A percentile compares a stretch with the other conserved stretches of the same genome.
Evolutionary conservation across 306 rosid genomes (phyloP).

Genomic region (Begonia masoniana): DNA sequence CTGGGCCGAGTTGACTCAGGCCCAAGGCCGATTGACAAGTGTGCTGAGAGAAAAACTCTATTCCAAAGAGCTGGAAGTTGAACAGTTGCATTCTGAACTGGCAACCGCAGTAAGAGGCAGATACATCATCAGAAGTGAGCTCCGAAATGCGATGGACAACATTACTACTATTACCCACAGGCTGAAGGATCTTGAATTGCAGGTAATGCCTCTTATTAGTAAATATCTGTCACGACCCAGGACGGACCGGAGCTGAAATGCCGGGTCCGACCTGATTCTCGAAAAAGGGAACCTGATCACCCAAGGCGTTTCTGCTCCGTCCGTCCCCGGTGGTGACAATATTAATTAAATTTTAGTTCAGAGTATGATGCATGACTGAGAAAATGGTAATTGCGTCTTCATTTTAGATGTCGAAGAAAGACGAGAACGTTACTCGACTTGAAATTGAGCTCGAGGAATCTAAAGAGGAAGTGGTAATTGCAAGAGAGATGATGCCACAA

Average conservation of each 20-base stretch:
- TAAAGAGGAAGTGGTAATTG: constrained; percentile 37
- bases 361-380: neutral
- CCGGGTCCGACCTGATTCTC: too few species aligned
- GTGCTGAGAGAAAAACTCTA: constrained; percentile 69
- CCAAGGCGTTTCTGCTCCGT: too few species aligned
- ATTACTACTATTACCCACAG: constrained; percentile 54
- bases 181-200: constrained; percentile 72
- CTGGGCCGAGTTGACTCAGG: too few species aligned
- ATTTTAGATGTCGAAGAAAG: constrained; percentile 63
- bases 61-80: constrained; percentile 75
- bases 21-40: constrained; percentile 49
- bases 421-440: constrained; percentile 43
- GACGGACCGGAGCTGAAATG: too few species aligned
- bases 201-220: constrained; percentile 31
- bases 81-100: constrained; percentile 83
- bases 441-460: constrained; percentile 51
- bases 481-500: constrained; percentile 43
- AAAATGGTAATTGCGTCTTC: neutral
- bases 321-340: neutral
- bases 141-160: constrained; percentile 63
- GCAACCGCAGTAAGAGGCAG: constrained; percentile 87
- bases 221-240: too few species aligned
- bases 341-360: constrained; percentile 2
- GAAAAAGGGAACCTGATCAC: too few species aligned
- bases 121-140: constrained; percentile 68